Base-by-base conservation (phyloP, 495 filamentous ascomycete species). In the Trichodelitschia bisporula region DNA sequence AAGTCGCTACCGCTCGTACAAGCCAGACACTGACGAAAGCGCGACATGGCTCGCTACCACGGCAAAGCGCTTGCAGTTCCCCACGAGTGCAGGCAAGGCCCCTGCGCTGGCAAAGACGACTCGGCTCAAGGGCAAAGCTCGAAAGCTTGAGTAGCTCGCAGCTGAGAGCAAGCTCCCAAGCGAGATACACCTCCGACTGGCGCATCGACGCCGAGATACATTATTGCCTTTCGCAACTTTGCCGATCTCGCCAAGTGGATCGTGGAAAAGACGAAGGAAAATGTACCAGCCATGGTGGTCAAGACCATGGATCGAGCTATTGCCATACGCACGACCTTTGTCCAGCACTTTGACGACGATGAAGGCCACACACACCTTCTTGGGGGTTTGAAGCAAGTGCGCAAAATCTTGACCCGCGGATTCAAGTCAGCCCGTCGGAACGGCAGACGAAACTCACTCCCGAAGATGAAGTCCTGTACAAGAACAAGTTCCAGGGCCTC, bases 1-100 rank as follows among this genome's bases (percentile, higher is more conserved):
- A n/a, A n/a, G n/a, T n/a, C n/a, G n/a, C n/a, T 35, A 35, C 27
- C 26, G 20, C 8, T 27, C 15, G 26, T 35, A 35, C 32, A 35
- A 35, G 18, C 12, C 6, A 11, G 32, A 35, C 18, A 35, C 32
- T 12, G 27, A 35, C 5, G 26, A n/a, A 5, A 19, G 32, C 12
- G 32, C 32, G 16, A n/a, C 10, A 19, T 35, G 32, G 32, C 32
- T 35, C 12, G 32, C 32, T 6, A 17, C 29, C 10, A 35, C 32
- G 5, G 32, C 32, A 17, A 35, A 35, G 23, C 14, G 13, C 5
- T 28, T 30, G n/a, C 28, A 27, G 8, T 35, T 34, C 27, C n/a
- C n/a, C n/a, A n/a, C n/a, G n/a, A 8, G 4, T 5, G 5, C 32
- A 6, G 14, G 16, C 15, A 8, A 4, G n/a, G 19, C 16, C 15